Evolutionary conservation across 768 basidiomycete genomes (phyloP).

Genomic region (Termitomyces titanicus): DNA sequence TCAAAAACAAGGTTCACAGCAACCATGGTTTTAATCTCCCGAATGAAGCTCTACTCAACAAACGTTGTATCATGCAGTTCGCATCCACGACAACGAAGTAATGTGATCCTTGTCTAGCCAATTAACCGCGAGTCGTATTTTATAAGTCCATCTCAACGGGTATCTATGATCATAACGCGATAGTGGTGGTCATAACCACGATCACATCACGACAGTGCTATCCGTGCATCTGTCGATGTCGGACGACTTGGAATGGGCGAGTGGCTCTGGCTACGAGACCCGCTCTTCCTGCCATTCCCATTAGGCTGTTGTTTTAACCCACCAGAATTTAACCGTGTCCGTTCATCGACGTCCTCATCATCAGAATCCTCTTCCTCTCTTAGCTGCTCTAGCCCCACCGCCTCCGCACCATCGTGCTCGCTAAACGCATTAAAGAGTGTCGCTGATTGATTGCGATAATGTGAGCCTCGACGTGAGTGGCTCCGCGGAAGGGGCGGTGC

Average conservation of each 20-base stretch:
- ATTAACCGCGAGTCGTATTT: conserved; percentile 15
- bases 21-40: no score
- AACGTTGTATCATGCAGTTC: neutral
- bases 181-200: neutral
- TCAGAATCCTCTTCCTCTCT: conserved; percentile 42
- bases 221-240: conserved; percentile 13
- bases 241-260: conserved; percentile 38
- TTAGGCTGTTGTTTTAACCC: conserved; percentile 15
- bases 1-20: no score
- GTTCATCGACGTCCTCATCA: conserved; percentile 46
- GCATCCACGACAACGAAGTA: neutral
- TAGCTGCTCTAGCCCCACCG: conserved; percentile 57
- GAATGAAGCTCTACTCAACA: no score
- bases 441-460: conserved; percentile 60
- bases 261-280: conserved; percentile 52
- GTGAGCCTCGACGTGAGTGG: conserved; percentile 60
- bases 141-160: conserved; percentile 16
- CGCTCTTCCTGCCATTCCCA: conserved; percentile 23
- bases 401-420: conserved; percentile 40
- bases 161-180: conserved; percentile 10
- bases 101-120: neutral
- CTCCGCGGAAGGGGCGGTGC: conserved; percentile 26
- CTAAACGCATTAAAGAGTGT: conserved; percentile 80
- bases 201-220: conserved; percentile 10
- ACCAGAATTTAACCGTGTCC: conserved; percentile 31